These are phyloP conservation scores for Saccharomyces hybrid DNA, from an alignment of 1,139 yeast genomes.

Conservation along the genomic window DNA sequence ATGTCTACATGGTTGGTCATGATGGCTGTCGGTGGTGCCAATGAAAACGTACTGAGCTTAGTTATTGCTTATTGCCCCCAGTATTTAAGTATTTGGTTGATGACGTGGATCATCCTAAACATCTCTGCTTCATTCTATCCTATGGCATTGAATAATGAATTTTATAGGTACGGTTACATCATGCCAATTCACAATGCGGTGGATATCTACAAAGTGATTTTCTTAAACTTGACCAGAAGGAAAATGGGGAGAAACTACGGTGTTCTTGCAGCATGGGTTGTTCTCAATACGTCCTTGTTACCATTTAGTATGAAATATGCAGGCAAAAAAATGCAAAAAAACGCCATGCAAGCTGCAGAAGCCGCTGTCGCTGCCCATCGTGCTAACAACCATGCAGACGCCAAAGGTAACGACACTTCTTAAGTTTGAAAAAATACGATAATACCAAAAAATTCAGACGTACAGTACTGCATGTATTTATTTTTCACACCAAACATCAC, in stretches of 20 bases:
- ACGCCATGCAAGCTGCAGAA: no score
- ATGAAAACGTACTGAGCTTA: conserved; percentile 50
- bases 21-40: conserved; percentile 57
- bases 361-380: no score
- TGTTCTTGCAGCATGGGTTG: conserved; percentile 52
- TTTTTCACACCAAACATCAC: no score
- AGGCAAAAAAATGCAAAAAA: no score
- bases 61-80: conserved; percentile 42
- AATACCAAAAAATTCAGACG: no score
- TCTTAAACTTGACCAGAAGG: conserved; percentile 50
- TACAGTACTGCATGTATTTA: no score
- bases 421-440: no score
- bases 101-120: conserved; percentile 51
- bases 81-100: conserved; percentile 53
- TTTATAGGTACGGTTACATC: conserved; percentile 58
- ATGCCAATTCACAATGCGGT: conserved; percentile 57
- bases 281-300: conserved; percentile 35
- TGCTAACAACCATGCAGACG: no score
- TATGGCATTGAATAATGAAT: conserved; percentile 43
- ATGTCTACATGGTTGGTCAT: conserved; percentile 50
- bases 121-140: conserved; percentile 58
- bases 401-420: no score
- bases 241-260: conserved; percentile 53
- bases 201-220: conserved; percentile 48
- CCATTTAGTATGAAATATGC: no score